Conservation (phyloP, 257 asterid genomes). For the Nicotiana attenuata region DNA sequence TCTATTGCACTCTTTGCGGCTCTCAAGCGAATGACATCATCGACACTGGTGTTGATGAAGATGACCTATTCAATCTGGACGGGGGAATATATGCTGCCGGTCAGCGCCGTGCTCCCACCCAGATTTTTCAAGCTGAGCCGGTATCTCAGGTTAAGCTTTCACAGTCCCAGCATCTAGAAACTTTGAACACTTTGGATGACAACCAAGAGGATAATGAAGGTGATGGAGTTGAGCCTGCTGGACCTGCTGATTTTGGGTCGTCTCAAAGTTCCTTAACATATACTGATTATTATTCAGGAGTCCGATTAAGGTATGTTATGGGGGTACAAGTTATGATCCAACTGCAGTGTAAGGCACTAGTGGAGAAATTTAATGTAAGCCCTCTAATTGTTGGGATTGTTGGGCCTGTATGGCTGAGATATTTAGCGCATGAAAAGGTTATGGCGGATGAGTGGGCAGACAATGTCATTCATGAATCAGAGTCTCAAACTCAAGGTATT, state of each 20-base stretch:
- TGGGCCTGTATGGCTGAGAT: constrained; percentile 70
- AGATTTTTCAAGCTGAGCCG: constrained; percentile 25
- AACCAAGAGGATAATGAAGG: constrained; percentile 15
- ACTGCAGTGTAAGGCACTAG: constrained; percentile 68
- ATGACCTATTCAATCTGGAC: constrained; percentile 20
- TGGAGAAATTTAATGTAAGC: constrained; percentile 58
- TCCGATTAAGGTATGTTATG: constrained; percentile 51
- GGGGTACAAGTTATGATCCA: constrained; percentile 78
- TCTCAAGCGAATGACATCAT: constrained; percentile 51
- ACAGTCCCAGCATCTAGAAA: constrained; percentile 35
- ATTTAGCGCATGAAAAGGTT: constrained; percentile 44
- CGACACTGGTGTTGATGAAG: constrained; percentile 49
- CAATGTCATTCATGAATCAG: constrained; percentile 43
- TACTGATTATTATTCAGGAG: constrained; percentile 44
- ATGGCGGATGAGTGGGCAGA: constrained; percentile 77
- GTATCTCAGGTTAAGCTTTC: constrained; percentile 32
- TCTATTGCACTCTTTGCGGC: constrained; percentile 44
- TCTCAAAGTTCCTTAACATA: constrained; percentile 21
- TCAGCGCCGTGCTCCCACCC: constrained; percentile 26
- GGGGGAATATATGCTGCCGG: constrained; percentile 29
- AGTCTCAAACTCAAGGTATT: constrained; percentile 50
- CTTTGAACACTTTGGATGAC: constrained; percentile 12
- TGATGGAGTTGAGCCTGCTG: constrained; percentile 45
- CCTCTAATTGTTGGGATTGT: constrained; percentile 56
- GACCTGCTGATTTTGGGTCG: constrained; percentile 58